Evolutionary conservation across 495 filamentous ascomycete species (phyloP).

Genomic region (Hypoxylon cercidicola): DNA sequence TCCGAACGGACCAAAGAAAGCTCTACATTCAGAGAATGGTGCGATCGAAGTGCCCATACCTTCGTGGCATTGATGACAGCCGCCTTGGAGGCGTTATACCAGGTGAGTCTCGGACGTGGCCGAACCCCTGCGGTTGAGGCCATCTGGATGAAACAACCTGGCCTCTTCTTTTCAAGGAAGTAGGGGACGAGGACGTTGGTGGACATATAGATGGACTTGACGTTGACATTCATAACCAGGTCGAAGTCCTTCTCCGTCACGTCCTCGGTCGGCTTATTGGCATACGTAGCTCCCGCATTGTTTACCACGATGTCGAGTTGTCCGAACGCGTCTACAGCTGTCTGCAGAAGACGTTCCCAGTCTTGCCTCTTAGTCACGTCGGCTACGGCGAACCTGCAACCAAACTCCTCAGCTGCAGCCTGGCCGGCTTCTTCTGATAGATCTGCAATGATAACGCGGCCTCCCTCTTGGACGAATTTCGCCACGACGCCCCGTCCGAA

Average conservation of each 20-base stretch:
- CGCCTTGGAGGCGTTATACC: conserved; percentile 77
- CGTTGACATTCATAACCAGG: conserved; percentile 72
- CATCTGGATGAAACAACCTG: conserved; percentile 73
- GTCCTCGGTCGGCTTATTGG: conserved; percentile 69
- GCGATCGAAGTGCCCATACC: conserved; percentile 20
- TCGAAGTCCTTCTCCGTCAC: conserved; percentile 76
- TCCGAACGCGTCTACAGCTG: conserved; percentile 60
- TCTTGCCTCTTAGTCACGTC: conserved; percentile 63
- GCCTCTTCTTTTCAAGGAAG: conserved; percentile 65
- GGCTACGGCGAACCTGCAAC: conserved; percentile 54
- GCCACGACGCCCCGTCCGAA: conserved; percentile 68
- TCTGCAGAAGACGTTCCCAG: conserved; percentile 60
- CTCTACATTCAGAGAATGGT: background rate
- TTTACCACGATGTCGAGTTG: conserved; percentile 70
- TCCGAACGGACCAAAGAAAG: background rate
- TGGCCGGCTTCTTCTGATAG: conserved; percentile 65
- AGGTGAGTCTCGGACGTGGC: conserved; percentile 73
- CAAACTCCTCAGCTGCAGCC: conserved; percentile 51
- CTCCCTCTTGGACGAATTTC: conserved; percentile 67
- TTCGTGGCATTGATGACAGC: conserved; percentile 69
- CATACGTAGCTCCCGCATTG: conserved; percentile 77
- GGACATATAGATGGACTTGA: conserved; percentile 70
- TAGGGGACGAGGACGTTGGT: conserved; percentile 63
- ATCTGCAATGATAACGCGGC: conserved; percentile 67
- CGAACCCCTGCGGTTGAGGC: conserved; percentile 71